Percentiles rank a stretch among this genome's conserved stretches.
phyloP scores from a whole-genome alignment of 305 asterid species.

The Nicotiana rustica region DNA sequence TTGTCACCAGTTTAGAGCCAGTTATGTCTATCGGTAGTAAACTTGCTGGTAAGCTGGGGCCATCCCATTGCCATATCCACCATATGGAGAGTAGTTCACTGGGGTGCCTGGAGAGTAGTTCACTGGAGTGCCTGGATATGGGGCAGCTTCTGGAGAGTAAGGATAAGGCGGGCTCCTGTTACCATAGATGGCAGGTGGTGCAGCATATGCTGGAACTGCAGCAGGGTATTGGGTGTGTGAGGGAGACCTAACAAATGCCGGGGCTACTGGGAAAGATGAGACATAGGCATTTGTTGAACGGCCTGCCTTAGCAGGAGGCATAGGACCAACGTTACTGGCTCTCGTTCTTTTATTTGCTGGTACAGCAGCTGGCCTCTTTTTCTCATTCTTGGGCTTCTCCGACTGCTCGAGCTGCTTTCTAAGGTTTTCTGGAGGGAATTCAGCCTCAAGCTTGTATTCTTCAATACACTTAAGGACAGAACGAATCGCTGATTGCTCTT shows the following conservation, averaged over 20 bases:
- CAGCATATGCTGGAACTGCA: conserved; percentile 76
- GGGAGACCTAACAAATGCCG: conserved; percentile 80
- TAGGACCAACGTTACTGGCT: conserved; percentile 86
- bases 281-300: conserved; percentile 97
- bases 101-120: conserved; percentile 76
- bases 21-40: conserved; percentile 85
- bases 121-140: conserved; percentile 79
- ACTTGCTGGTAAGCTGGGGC: conserved; percentile 88
- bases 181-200: conserved; percentile 69
- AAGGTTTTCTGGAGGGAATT: conserved; percentile 84
- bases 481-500: conserved; percentile 94
- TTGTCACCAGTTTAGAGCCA: conserved; percentile 62
- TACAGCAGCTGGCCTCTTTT: conserved; percentile 75
- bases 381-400: conserved; percentile 82
- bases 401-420: conserved; percentile 89
- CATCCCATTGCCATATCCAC: conserved; percentile 81
- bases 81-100: conserved; percentile 72
- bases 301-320: conserved; percentile 99
- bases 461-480: conserved; percentile 94
- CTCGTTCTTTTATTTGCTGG: conserved; percentile 95
- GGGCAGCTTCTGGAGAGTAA: conserved; percentile 84
- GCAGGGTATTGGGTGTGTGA: conserved; percentile 78
- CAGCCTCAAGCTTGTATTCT: conserved; percentile 87
- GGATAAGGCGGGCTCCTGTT: conserved; percentile 78
- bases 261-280: conserved; percentile 92